Evolutionary conservation across 1,284 basidiomycete species (phyloP), one percentile per base, ranked within the genome.

Genomic region (Boletellus dicymbophilus): DNA sequence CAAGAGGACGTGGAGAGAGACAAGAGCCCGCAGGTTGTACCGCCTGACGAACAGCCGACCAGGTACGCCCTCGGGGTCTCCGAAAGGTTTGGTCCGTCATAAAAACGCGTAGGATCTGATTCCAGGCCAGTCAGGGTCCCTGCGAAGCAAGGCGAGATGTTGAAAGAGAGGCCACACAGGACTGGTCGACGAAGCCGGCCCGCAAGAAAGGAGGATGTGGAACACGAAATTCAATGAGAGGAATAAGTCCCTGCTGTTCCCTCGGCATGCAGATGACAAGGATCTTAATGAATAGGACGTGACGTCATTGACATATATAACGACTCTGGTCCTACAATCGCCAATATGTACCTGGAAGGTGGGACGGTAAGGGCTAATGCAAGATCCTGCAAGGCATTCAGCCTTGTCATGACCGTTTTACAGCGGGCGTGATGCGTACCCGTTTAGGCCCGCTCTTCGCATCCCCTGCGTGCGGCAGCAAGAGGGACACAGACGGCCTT

Each of bases 131-230:
- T 88, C 16, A 93, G 95, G 60, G 90, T 91, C 31, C 86, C 86
- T 41, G 72, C 83, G 56, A 70, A 81, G 64, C 92, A 93, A 64
- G 78, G 89, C 23, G 88, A 92, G 64, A 74, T 79, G 53, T 84
- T 93, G 67, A 87, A 94, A 69, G 87, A 84, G 67, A 91, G 95
- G 63, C 88, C 86, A 46, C 80, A 87, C 68, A 94, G 93, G 74
- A 90, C 95, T 86, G 90, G 95, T 65, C 99, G 97, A 97, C 92
- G 90, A 0, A 98, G 95, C 70, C 97, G 97, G 22, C 64, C 97
- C 28, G 87, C 92, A 22, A 95, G 87, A 48, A 86, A 90, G 27
- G 88, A 93, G 52, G 73, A 76, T 38, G 88, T 92, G 68, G 81
- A 80, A 62, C 72, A 74, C 62, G 80, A 70, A 58, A 62, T 71